Evolutionary conservation across 768 basidiomycete species (phyloP).

Genomic region (Rhodotorula taiwanensis): DNA sequence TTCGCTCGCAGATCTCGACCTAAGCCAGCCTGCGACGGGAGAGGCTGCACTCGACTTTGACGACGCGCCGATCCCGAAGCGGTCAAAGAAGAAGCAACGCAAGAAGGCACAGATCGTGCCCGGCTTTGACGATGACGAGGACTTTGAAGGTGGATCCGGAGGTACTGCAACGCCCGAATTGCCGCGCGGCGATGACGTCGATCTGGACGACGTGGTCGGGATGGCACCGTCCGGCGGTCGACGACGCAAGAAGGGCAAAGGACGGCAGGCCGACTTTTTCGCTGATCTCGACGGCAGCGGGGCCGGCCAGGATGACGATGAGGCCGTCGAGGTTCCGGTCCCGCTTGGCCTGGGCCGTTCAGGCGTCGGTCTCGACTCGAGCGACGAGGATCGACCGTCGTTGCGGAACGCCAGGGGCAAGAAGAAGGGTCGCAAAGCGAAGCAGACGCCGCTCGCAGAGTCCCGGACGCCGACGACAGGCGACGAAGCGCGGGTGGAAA

Average conservation of each 20-base stretch:
- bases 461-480: too few relatives aligned
- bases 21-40: neutral
- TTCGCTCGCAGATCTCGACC: slow-evolving; percentile 1
- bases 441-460: too few relatives aligned
- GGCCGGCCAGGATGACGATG: neutral
- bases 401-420: neutral
- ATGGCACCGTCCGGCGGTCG: neutral
- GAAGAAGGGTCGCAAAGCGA: slow-evolving; percentile 56
- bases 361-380: neutral
- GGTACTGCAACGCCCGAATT: too few relatives aligned
- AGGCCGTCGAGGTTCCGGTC: neutral
- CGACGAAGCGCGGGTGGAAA: too few relatives aligned
- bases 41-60: too few relatives aligned
- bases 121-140: neutral
- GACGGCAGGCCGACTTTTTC: slow-evolving; percentile 1
- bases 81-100: slow-evolving; percentile 1
- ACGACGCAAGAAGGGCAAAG: slow-evolving; percentile 28
- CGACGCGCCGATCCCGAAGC: neutral
- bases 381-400: slow-evolving; percentile 2
- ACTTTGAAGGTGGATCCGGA: too few relatives aligned
- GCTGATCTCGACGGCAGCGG: neutral
- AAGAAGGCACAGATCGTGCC: neutral
- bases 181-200: slow-evolving; percentile 1
- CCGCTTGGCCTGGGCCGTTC: too few relatives aligned
- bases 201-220: neutral